Conservation (phyloP, 2,329 filamentous ascomycete genomes). For the Passalora sequoiae region DNA sequence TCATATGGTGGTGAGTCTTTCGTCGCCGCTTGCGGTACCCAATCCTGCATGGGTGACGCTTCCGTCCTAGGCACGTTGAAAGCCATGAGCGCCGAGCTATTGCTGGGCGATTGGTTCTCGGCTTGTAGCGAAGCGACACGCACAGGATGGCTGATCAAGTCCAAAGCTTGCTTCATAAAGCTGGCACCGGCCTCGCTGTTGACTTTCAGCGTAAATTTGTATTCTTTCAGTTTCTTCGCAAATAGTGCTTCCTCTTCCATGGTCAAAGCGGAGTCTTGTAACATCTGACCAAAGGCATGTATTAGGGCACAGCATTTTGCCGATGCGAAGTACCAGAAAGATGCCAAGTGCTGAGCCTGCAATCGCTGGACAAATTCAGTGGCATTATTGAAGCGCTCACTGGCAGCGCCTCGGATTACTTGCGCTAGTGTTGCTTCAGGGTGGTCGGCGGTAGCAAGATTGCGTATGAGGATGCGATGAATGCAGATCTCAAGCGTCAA, state of each 20-base stretch:
- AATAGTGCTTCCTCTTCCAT: conserved; percentile 36
- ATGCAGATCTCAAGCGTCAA: conserved; percentile 45
- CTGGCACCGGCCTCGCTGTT: conserved; percentile 40
- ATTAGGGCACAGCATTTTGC: conserved; percentile 42
- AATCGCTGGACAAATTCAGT: conserved; percentile 43
- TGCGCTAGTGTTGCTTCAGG: conserved; percentile 31
- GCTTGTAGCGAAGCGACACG: conserved; percentile 11
- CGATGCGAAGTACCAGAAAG: conserved; percentile 46
- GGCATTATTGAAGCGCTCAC: conserved; percentile 40
- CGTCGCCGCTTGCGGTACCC: conserved; percentile 11
- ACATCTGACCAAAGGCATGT: conserved; percentile 39
- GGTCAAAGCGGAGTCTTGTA: conserved; percentile 34
- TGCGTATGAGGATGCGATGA: conserved; percentile 40
- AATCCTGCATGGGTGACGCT: conserved; percentile 15
- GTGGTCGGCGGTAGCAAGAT: conserved; percentile 21
- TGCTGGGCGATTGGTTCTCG: conserved; percentile 13
- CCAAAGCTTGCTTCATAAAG: conserved; percentile 40
- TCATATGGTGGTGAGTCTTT: conserved; percentile 12
- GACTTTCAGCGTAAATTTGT: conserved; percentile 40
- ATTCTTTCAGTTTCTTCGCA: conserved; percentile 37
- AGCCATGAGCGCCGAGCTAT: conserved; percentile 14
- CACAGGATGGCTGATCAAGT: conserved; percentile 19
- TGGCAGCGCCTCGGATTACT: conserved; percentile 42
- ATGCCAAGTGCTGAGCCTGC: conserved; percentile 42
- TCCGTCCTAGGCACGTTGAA: conserved; percentile 8